phyloP scores from a whole-genome alignment of 225 moss, liverwort and hornwort genomes.

The Marchantia polymorpha region DNA sequence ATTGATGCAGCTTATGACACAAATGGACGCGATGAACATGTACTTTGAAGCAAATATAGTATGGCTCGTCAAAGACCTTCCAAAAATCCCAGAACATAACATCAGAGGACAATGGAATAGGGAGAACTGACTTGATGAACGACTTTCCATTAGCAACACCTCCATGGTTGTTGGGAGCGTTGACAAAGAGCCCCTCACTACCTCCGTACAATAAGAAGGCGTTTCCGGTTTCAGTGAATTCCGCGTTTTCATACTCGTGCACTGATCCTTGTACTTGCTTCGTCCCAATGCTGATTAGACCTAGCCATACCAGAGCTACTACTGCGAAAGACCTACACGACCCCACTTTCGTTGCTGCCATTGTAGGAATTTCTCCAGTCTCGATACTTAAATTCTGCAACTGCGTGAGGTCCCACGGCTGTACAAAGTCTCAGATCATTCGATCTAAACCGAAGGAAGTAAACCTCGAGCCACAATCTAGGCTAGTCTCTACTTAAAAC shows the following conservation, averaged over 20 bases:
- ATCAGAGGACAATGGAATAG: neutral
- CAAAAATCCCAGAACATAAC: neutral
- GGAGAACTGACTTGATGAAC: slow-evolving; percentile 52
- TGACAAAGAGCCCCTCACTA: slow-evolving; percentile 71
- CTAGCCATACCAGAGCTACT: slow-evolving; percentile 19
- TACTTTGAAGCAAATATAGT: neutral
- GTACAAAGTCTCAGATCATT: neutral
- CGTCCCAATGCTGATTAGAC: slow-evolving; percentile 24
- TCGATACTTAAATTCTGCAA: slow-evolving; percentile 5
- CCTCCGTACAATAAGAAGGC: slow-evolving; percentile 76
- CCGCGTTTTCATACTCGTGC: slow-evolving; percentile 37
- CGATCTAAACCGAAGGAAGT: neutral
- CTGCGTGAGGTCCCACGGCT: slow-evolving; percentile 3
- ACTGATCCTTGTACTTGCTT: slow-evolving; percentile 34
- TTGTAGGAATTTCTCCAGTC: neutral
- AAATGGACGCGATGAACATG: neutral
- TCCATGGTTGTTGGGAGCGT: slow-evolving; percentile 47
- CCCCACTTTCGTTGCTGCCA: slow-evolving; percentile 23
- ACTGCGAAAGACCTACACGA: slow-evolving; percentile 25
- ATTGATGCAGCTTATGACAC: neutral
- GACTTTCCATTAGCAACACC: slow-evolving; percentile 77
- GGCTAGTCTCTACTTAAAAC: neutral
- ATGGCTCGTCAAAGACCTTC: too few relatives aligned
- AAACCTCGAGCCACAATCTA: neutral
- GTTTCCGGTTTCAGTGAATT: slow-evolving; percentile 48